Percentiles rank a stretch among this genome's conserved stretches.
phyloP scores from a whole-genome alignment of 2,329 filamentous ascomycete species.

The Colletotrichum falcatum region DNA sequence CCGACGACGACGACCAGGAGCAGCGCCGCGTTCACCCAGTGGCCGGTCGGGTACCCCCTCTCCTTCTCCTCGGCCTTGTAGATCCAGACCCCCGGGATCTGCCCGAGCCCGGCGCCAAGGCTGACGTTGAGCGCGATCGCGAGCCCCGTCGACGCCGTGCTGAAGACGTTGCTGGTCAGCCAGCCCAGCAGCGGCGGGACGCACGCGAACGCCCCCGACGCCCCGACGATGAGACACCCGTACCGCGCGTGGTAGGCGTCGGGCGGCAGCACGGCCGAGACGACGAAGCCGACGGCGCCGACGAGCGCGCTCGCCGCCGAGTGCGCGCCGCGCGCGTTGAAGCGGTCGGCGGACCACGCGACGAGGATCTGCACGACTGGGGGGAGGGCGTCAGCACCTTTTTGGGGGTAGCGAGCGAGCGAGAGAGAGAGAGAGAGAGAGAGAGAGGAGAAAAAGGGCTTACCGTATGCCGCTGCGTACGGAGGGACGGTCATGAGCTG shows the following conservation, averaged over 20 bases:
- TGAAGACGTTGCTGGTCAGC: conserved; percentile 75
- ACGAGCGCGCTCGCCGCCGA: conserved; percentile 51
- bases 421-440: no score
- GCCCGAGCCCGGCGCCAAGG: conserved; percentile 73
- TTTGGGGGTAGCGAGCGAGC: no score
- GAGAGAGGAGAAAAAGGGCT: conserved; percentile 32
- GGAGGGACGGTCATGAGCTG: conserved; percentile 77
- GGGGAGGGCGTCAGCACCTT: background rate
- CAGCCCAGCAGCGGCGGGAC: conserved; percentile 79
- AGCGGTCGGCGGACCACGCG: conserved; percentile 72
- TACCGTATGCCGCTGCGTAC: conserved; percentile 70
- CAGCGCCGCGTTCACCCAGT: conserved; percentile 74
- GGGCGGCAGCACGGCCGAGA: conserved; percentile 54
- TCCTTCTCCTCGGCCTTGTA: conserved; percentile 73
- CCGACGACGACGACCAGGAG: conserved; percentile 69
- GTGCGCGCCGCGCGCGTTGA: conserved; percentile 64
- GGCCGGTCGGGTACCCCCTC: conserved; percentile 75
- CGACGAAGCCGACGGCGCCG: conserved; percentile 53
- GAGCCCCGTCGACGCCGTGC: conserved; percentile 73
- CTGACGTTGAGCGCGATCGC: conserved; percentile 79
- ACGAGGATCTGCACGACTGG: conserved; percentile 55
- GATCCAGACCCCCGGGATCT: conserved; percentile 81
- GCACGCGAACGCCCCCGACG: conserved; percentile 74
- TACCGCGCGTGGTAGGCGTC: conserved; percentile 72
- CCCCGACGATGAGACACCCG: conserved; percentile 75